A percentile compares a stretch with the other conserved stretches of the same genome.
These are phyloP conservation scores for Rostrohypoxylon terebratum DNA, from an alignment of 495 filamentous ascomycete species.

Conservation along the genomic window DNA sequence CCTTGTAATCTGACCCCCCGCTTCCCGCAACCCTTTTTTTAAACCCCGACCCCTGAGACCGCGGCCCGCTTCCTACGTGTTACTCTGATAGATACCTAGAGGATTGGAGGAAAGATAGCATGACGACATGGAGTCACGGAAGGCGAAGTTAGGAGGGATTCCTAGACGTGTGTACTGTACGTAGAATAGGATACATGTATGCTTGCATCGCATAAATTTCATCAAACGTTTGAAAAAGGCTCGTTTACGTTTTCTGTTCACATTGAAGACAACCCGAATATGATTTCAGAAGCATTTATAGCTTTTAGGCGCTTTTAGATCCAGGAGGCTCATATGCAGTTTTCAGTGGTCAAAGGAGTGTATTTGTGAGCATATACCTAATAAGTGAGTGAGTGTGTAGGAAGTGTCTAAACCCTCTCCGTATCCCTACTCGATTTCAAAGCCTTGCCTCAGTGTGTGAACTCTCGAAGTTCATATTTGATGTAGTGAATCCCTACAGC, in stretches of 20 bases:
- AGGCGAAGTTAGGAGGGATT: slow-evolving; percentile 33
- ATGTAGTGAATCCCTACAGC: no score
- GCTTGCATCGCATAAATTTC: slow-evolving; percentile 32
- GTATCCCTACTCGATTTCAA: no score
- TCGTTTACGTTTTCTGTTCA: background rate
- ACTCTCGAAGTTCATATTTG: no score
- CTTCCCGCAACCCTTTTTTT: slow-evolving; percentile 12
- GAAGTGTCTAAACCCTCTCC: no score
- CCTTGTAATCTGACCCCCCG: slow-evolving; percentile 40
- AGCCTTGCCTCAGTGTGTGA: no score
- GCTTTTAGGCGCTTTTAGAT: no score
- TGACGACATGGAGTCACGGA: slow-evolving; percentile 43
- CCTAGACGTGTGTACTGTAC: slow-evolving; percentile 44
- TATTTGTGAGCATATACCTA: no score
- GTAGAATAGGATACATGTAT: slow-evolving; percentile 38
- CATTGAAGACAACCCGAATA: background rate
- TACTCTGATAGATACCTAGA: slow-evolving; percentile 43
- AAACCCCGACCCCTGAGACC: slow-evolving; percentile 32
- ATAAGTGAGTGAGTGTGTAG: no score
- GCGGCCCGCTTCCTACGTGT: slow-evolving; percentile 37
- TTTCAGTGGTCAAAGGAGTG: no score
- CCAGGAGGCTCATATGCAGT: no score
- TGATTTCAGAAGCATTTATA: no score
- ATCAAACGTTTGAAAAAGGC: slow-evolving; percentile 6
- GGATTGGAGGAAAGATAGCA: slow-evolving; percentile 37